Conservation (phyloP, 2,329 filamentous ascomycete genomes). For the Neonectria sp. region DNA sequence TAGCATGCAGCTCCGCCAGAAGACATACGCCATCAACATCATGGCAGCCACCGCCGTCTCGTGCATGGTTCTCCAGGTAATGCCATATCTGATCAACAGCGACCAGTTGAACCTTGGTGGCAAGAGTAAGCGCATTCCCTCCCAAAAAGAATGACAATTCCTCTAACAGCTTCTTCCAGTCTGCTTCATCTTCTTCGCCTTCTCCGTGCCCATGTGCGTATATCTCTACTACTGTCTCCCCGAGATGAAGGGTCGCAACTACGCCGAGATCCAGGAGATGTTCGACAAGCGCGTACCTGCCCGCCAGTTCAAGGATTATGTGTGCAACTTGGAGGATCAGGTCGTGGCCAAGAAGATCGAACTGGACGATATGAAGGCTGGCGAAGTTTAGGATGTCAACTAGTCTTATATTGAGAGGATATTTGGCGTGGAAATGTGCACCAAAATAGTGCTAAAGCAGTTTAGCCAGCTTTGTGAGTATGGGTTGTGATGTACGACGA, state of each 20-base stretch:
- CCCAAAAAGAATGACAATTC: fast-evolving
- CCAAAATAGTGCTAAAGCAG: too few species aligned
- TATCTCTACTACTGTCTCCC: slow-evolving; percentile 56
- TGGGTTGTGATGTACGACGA: background rate
- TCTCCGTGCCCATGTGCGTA: slow-evolving; percentile 49
- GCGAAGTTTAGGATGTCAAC: background rate
- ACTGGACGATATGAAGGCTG: slow-evolving; percentile 26
- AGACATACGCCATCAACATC: slow-evolving; percentile 53
- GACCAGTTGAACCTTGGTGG: slow-evolving; percentile 49
- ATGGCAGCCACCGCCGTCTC: slow-evolving; percentile 49
- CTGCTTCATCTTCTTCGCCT: slow-evolving; percentile 51
- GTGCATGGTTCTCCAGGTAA: slow-evolving; percentile 48
- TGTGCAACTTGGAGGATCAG: slow-evolving; percentile 29
- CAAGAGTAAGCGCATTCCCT: slow-evolving; percentile 39
- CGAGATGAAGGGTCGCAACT: slow-evolving; percentile 47
- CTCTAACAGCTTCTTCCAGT: slow-evolving; percentile 22
- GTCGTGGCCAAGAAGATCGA: slow-evolving; percentile 30
- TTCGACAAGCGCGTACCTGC: slow-evolving; percentile 32
- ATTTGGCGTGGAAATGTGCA: too few species aligned
- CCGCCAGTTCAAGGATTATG: slow-evolving; percentile 30
- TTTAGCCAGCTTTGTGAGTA: too few species aligned
- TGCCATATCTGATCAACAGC: slow-evolving; percentile 48
- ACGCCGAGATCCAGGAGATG: slow-evolving; percentile 36
- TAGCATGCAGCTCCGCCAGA: slow-evolving; percentile 48
- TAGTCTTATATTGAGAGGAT: background rate